Evolutionary conservation across 2,329 filamentous ascomycete species (phyloP).

Genomic region (Aspergillus vadensis): DNA sequence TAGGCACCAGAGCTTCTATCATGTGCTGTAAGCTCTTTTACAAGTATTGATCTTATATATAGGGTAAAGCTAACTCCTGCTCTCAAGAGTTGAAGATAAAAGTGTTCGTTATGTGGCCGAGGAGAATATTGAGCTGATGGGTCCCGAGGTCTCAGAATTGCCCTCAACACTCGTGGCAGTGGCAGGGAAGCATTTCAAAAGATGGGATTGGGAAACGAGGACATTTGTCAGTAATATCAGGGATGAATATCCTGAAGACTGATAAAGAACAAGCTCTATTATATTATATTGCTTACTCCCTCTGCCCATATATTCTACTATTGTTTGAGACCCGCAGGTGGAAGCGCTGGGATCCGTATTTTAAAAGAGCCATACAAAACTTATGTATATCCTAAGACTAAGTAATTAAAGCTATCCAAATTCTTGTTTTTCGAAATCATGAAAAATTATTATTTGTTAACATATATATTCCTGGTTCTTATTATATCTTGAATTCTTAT

Average conservation of each 20-base stretch:
- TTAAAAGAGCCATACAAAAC: too few species aligned
- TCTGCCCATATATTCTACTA: too few species aligned
- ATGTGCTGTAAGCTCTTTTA: constrained; percentile 70
- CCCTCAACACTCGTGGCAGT: constrained; percentile 58
- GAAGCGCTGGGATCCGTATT: too few species aligned
- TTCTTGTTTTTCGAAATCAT: too few species aligned
- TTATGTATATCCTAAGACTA: too few species aligned
- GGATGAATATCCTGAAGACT: constrained; percentile 6
- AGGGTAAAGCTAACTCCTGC: constrained; percentile 16
- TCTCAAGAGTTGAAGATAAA: constrained; percentile 63
- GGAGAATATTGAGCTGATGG: constrained; percentile 73
- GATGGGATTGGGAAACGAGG: constrained; percentile 64
- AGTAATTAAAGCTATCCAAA: too few species aligned
- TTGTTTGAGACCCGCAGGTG: too few species aligned
- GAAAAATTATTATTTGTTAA: too few species aligned
- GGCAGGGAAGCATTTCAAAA: constrained; percentile 84
- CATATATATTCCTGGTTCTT: too few species aligned
- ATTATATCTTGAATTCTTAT: too few species aligned
- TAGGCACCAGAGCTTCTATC: constrained; percentile 74
- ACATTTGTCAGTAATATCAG: background rate
- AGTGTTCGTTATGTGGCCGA: constrained; percentile 75
- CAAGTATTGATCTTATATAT: background rate
- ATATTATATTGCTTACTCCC: too few species aligned
- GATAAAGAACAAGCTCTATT: background rate
- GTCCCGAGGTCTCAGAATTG: constrained; percentile 54